A percentile compares a stretch with the other conserved stretches of the same genome.
Evolutionary conservation across 768 basidiomycete species (phyloP).

Genomic region (Holtermanniella nyarrowii): DNA sequence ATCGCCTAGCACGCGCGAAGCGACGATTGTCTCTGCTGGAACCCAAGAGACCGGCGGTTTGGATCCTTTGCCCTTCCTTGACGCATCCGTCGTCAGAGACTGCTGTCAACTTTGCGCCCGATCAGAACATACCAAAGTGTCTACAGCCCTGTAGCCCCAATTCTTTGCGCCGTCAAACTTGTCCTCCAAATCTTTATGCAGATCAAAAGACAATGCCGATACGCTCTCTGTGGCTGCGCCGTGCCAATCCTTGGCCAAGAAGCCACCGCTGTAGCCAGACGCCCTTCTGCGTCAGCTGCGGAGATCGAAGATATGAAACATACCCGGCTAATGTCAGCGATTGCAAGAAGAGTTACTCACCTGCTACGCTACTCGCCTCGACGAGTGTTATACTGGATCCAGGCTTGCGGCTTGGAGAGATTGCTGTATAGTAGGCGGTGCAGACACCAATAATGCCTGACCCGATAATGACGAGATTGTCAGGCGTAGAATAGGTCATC

Average conservation of each 20-base stretch:
- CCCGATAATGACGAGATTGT: constrained; percentile 61
- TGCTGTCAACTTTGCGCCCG: too few relatives aligned
- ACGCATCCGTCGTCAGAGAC: constrained; percentile 31
- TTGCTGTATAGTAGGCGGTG: constrained; percentile 66
- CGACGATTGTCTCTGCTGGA: constrained; percentile 19
- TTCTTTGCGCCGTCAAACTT: constrained; percentile 57
- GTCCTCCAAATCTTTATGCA: constrained; percentile 63
- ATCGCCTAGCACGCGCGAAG: constrained; percentile 27
- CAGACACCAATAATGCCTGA: constrained; percentile 80
- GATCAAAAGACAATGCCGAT: constrained; percentile 58
- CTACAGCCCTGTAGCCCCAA: constrained; percentile 77
- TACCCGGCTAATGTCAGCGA: too few relatives aligned
- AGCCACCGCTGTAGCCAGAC: constrained; percentile 36
- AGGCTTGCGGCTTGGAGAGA: constrained; percentile 24
- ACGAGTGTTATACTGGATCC: constrained; percentile 51
- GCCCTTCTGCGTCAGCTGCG: constrained; percentile 19
- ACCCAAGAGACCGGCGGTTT: constrained; percentile 30
- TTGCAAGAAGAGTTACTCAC: too few relatives aligned
- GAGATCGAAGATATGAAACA: constrained; percentile 75
- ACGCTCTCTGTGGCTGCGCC: constrained; percentile 42
- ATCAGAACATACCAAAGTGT: constrained; percentile 32
- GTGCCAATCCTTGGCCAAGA: constrained; percentile 76
- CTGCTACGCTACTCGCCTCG: constrained; percentile 60
- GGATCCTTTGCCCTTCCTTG: constrained; percentile 15
- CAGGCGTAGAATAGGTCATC: constrained; percentile 9